Evolutionary conservation across 495 filamentous ascomycete genomes (phyloP).

Genomic region (Penicillium arizonense): DNA sequence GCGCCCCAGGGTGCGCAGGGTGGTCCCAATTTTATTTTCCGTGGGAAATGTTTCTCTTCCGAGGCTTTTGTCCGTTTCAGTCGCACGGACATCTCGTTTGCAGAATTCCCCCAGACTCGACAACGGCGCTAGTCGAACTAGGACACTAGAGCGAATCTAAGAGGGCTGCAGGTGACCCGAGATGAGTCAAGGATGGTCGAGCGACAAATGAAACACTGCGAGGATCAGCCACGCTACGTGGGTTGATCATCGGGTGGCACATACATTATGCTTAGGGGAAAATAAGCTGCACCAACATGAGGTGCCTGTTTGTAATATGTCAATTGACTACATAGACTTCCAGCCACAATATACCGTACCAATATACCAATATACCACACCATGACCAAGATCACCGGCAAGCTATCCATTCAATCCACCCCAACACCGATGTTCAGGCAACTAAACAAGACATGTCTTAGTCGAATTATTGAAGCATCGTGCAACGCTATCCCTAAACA

Average conservation of each 20-base stretch:
- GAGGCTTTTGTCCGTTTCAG: too few species aligned
- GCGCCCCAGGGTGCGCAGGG: too few species aligned
- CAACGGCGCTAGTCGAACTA: conserved; percentile 17
- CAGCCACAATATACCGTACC: too few species aligned
- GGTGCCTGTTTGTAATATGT: too few species aligned
- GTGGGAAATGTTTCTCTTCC: too few species aligned
- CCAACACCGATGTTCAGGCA: too few species aligned
- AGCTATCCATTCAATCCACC: background rate
- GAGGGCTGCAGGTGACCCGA: conserved; percentile 31
- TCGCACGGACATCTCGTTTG: conserved; percentile 33
- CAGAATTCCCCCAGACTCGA: conserved; percentile 27
- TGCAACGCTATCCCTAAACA: background rate
- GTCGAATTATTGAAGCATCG: background rate
- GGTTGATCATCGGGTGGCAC: conserved; percentile 4
- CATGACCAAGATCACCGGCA: background rate
- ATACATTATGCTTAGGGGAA: too few species aligned
- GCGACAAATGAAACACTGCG: conserved; percentile 25
- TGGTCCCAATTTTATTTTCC: too few species aligned
- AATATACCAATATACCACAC: too few species aligned
- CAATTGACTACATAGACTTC: too few species aligned
- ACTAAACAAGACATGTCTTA: background rate
- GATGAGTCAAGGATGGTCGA: conserved; percentile 19
- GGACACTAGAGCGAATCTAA: conserved; percentile 22
- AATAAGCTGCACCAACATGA: too few species aligned
- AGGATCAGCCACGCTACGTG: conserved; percentile 11